These are phyloP conservation scores for Orbilia blumenaviensis DNA, from an alignment of 2,329 filamentous ascomycete species.

Conservation along the genomic window DNA sequence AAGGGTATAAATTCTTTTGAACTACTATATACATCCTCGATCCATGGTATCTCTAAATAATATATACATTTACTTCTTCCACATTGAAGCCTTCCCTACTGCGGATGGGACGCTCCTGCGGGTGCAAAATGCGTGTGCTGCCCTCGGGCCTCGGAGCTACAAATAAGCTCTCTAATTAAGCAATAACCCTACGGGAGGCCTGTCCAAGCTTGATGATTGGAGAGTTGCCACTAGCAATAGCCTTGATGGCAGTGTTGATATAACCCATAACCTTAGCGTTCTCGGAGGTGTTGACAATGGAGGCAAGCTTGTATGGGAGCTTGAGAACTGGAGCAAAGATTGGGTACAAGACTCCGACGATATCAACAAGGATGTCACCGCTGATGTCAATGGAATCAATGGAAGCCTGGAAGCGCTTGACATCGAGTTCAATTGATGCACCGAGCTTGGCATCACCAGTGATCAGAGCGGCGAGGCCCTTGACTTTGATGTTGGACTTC, in stretches of 20 bases:
- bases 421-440: constrained; percentile 5
- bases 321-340: constrained; percentile 40
- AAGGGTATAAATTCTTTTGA: constrained; percentile 15
- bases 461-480: constrained; percentile 16
- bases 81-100: too few species aligned
- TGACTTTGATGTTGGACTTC: constrained; percentile 29
- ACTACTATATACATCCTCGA: constrained; percentile 3
- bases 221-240: constrained; percentile 16
- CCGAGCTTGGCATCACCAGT: constrained; percentile 22
- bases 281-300: constrained; percentile 41
- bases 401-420: constrained; percentile 16
- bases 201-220: constrained; percentile 8
- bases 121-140: too few species aligned
- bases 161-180: not conserved
- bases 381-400: constrained; percentile 24
- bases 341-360: constrained; percentile 34
- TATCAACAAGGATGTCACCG: constrained; percentile 35
- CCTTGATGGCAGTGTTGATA: constrained; percentile 40
- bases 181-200: not conserved
- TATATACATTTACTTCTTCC: constrained; percentile 1
- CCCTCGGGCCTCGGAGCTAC: not conserved
- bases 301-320: constrained; percentile 45
- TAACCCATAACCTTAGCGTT: constrained; percentile 27
- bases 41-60: constrained; percentile 7
- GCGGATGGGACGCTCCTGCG: too few species aligned